These are phyloP conservation scores for Tarenaya hassleriana DNA, from an alignment of 345 rosid species.

Conservation along the genomic window DNA sequence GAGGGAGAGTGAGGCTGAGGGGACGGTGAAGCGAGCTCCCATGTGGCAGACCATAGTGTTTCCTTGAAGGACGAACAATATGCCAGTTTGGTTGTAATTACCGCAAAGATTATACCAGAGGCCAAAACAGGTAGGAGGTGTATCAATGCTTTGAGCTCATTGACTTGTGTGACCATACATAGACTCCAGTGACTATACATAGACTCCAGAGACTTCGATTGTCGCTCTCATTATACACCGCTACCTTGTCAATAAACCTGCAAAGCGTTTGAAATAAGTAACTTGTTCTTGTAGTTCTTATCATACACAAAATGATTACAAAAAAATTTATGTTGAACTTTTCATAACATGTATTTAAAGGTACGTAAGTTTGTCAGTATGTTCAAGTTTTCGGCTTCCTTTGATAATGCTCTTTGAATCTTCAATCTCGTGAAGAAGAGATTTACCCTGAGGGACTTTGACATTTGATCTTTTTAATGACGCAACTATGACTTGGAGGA, in stretches of 20 bases:
- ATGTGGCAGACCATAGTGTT: constrained; percentile 34
- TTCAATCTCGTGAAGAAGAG: constrained; percentile 24
- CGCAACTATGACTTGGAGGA: constrained; percentile 43
- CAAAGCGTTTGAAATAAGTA: too few species aligned
- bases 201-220: constrained; percentile 19
- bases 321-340: too few species aligned
- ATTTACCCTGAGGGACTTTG: constrained; percentile 25
- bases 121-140: constrained; percentile 39
- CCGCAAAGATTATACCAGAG: constrained; percentile 31
- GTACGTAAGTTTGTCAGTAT: constrained; percentile 24
- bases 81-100: constrained; percentile 34
- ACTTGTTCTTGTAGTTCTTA: too few species aligned
- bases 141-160: constrained; percentile 36
- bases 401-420: constrained; percentile 27
- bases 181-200: too few species aligned
- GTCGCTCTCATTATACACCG: constrained; percentile 7
- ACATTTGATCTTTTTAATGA: constrained; percentile 29
- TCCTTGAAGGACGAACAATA: constrained; percentile 40
- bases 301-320: too few species aligned
- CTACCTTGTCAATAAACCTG: constrained; percentile 44
- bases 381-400: constrained; percentile 48
- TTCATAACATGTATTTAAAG: too few species aligned
- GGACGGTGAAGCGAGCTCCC: constrained; percentile 26
- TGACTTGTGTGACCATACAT: constrained; percentile 43
- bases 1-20: constrained; percentile 38